Percentiles rank a stretch among this genome's conserved stretches.
Conservation (phyloP, 129 eudicot species). For the Lactuca sativa region DNA sequence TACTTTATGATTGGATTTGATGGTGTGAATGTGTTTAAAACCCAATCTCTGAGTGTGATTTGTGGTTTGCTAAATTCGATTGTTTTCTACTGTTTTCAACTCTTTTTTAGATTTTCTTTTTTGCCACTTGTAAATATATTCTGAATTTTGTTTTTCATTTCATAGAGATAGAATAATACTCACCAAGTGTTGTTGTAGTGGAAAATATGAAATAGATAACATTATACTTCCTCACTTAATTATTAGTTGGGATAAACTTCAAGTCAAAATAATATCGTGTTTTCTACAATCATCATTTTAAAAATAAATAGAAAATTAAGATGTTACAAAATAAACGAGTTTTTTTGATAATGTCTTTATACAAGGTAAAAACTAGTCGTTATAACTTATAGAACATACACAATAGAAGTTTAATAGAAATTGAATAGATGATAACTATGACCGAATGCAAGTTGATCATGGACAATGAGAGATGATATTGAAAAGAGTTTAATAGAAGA, state of each 20-base stretch:
- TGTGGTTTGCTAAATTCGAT: conserved; percentile 28
- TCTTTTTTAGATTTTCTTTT: background rate
- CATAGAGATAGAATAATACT: background rate
- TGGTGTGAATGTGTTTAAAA: conserved; percentile 12
- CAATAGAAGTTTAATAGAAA: no score
- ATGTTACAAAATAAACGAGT: no score
- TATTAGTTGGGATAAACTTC: background rate
- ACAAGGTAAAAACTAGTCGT: no score
- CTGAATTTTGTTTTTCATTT: conserved; percentile 2
- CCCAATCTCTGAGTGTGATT: background rate
- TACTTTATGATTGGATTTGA: conserved; percentile 8
- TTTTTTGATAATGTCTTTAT: no score
- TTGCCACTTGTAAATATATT: conserved; percentile 12
- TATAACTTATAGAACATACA: no score
- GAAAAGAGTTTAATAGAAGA: no score
- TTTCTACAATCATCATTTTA: background rate
- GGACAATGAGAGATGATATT: no score
- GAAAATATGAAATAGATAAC: background rate
- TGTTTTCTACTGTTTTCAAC: background rate
- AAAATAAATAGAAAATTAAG: background rate
- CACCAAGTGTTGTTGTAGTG: background rate
- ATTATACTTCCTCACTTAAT: background rate
- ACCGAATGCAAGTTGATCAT: no score
- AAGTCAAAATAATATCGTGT: background rate
- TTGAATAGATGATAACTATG: no score